Conservation (phyloP, 2,329 filamentous ascomycete species). For the Curvularia eragrostidis region DNA sequence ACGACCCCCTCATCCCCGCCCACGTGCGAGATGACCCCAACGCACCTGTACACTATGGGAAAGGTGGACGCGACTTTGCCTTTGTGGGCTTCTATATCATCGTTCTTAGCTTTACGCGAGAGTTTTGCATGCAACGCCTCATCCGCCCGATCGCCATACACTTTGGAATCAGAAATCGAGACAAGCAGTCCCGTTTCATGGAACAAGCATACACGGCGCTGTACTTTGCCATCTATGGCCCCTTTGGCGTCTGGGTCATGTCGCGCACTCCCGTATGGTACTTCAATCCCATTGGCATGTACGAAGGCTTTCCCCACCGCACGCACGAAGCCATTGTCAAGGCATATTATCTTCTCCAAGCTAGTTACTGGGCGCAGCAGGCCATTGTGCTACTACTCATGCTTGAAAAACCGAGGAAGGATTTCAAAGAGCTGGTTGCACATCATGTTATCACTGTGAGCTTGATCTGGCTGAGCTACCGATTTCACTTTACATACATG, state of each 20-base stretch:
- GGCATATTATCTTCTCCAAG: conserved; percentile 94
- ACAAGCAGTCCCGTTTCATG: conserved; percentile 91
- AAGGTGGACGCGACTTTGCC: conserved; percentile 83
- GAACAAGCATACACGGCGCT: conserved; percentile 94
- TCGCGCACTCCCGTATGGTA: conserved; percentile 91
- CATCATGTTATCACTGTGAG: conserved; percentile 90
- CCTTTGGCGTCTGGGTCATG: conserved; percentile 90
- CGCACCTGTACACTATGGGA: conserved; percentile 73
- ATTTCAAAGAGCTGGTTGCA: conserved; percentile 90
- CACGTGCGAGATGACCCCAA: conserved; percentile 49
- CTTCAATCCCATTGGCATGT: conserved; percentile 91
- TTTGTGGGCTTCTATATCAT: conserved; percentile 90
- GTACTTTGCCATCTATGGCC: conserved; percentile 84
- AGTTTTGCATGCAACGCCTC: conserved; percentile 93
- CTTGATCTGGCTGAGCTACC: conserved; percentile 85
- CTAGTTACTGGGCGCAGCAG: conserved; percentile 95
- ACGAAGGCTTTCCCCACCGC: conserved; percentile 83
- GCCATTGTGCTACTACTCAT: conserved; percentile 84
- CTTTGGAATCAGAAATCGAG: conserved; percentile 72
- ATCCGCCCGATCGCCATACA: conserved; percentile 76
- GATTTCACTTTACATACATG: conserved; percentile 97
- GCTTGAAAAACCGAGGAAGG: conserved; percentile 91
- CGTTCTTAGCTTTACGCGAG: conserved; percentile 89
- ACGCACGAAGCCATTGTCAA: conserved; percentile 84
- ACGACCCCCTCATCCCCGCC: conserved; percentile 39